phyloP scores from a whole-genome alignment of 2,329 filamentous ascomycete species.

The Cylindrodendrum hubeiense region DNA sequence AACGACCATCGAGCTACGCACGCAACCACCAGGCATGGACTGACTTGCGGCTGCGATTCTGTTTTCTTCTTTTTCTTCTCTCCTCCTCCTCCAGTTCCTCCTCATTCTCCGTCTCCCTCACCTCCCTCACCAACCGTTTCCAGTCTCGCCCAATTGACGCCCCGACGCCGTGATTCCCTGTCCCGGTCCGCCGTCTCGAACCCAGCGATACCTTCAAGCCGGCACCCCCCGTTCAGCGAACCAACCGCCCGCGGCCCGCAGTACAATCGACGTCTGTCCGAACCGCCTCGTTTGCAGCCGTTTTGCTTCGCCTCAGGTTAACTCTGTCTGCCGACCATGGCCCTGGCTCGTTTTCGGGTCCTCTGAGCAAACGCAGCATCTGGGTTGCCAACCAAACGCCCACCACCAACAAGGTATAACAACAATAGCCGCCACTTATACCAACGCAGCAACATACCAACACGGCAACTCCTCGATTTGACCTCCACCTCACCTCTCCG shows the following conservation, averaged over 20 bases:
- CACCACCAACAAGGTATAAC: conserved; percentile 5
- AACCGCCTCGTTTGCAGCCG: conserved; percentile 27
- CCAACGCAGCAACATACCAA: conserved; percentile 15
- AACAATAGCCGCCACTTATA: conserved; percentile 27
- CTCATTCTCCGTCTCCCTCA: conserved; percentile 26
- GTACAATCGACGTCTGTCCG: conserved; percentile 21
- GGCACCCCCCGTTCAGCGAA: not conserved
- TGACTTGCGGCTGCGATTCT: conserved; percentile 41
- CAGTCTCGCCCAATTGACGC: conserved; percentile 22
- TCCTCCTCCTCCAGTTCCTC: conserved; percentile 26
- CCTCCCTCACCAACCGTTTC: conserved; percentile 4
- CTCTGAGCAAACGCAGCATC: conserved; percentile 36
- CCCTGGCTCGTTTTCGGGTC: conserved; percentile 28
- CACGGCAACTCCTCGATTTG: not conserved
- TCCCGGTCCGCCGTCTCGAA: not conserved
- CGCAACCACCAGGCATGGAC: conserved; percentile 48
- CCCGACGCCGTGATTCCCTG: conserved; percentile 19
- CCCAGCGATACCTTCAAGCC: conserved; percentile 26
- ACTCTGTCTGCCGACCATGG: conserved; percentile 42
- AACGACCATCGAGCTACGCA: conserved; percentile 38
- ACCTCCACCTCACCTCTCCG: conserved; percentile 2
- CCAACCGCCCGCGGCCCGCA: not conserved
- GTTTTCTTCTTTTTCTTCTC: conserved; percentile 33
- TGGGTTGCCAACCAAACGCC: conserved; percentile 27
- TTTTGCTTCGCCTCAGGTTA: conserved; percentile 25